Evolutionary conservation across 2,329 filamentous ascomycete genomes (phyloP), one percentile per base, ranked within the genome.

Genomic region (Fusarium proliferatum): DNA sequence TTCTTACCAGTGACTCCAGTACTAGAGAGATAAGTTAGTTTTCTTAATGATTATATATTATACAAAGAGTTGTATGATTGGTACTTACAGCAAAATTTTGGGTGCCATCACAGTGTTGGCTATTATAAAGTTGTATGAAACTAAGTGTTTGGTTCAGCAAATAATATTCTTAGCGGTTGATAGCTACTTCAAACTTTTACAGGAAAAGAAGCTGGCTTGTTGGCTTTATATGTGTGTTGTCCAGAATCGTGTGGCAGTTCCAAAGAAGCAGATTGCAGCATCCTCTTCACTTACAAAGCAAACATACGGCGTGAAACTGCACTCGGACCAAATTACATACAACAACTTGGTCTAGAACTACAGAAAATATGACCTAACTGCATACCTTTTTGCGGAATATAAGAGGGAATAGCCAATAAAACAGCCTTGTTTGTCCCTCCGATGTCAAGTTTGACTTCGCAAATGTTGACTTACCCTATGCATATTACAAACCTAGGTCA

Each of bases 1-100:
- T 34, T n/a, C 23, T 67, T 80, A 85, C 84, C 84, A 55, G 85
- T 86, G 23, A 80, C 82, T n/a, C 85, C 84, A 41, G 85, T 86
- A 23, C 85, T 86, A 33, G 2, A 43, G 6, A 1, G 16, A 9
- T 7, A 21, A 6, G 28, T 64, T 9, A 56, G 39, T 39, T 41
- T 49, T 28, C 59, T 11, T 39, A 46, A 19, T 9, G 17, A 21
- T 6, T 9, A 28, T 15, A 39, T 26, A 17, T 11, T 4, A 23
- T 19, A 21, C 11, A 30, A 9, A 9, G 3, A 26, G 9, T 19
- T 66, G 6, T 21, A 9, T 33, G 42, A 33, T 34, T 52, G 19
- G 17, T 9, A 77, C 83, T 81, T 71, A 85, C 84, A 86, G 70
- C 59, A 86, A 84, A 28, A 86, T 78, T 66, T 84, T 86, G 28